Base-by-base conservation (phyloP, 768 basidiomycete species). In the Termitomyces bulborhizus region DNA sequence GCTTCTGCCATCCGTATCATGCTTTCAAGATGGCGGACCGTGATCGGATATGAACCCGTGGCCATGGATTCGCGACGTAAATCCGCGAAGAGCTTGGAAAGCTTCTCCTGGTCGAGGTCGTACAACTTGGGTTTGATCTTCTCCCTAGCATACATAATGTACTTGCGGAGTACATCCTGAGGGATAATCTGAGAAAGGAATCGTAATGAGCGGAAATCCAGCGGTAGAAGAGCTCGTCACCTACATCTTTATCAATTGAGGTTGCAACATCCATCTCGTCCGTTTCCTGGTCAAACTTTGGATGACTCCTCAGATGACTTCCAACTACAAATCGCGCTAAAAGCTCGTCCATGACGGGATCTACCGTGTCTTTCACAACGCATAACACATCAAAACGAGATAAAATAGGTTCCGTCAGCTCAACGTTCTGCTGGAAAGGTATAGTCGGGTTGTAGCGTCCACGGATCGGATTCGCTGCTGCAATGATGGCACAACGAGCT, bases 1-100 rank as follows among this genome's bases (percentile, higher is more conserved):
- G 97, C 96, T 71, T 99, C 97, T 3, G 93, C 83, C 96, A 98
- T 98, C 40, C 97, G 88, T 71, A 99, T 98, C 91, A 97, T 97
- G 68, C 93, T 96, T 73, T 99, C 97, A 56, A 99, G 72, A 66
- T 98, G 97, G 54, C 97, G 91, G 47, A 98, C 89, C 8, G 97
- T 99, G 68, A 99, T 97, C 2, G 97, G 97, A 73, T 92, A 97
- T 21, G 96, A 98, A n/a, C 96, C 96, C 1, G 97, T 99, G 18
- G 93, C 93, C 63, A 93, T 77, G 4, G 96, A 98, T 68, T 99
- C 97, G 59, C 94, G 88, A 36, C 97, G 87, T 31, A 99, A 79
- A 68, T 99, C 97, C 21, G 92, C 87, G 69, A 97, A 99, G 42
- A 99, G 81, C n/a, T 86, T 80, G 6, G 94, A 78, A 24, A 98